Evolutionary conservation across 139 green algal genomes (phyloP).

Genomic region (Zygnema circumcarinatum): DNA sequence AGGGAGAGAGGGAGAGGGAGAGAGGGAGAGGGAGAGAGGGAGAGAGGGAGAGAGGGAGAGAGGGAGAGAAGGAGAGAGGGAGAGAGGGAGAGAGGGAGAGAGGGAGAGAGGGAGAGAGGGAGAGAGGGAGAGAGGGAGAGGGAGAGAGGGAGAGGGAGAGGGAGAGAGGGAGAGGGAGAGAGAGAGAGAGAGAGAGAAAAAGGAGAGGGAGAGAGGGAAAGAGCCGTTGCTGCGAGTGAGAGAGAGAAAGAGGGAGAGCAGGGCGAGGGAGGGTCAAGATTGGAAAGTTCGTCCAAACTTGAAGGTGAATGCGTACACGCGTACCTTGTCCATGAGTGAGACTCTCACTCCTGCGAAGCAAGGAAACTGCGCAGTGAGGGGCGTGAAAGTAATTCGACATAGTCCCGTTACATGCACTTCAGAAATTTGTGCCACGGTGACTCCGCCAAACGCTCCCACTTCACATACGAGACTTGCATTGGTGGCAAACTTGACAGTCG

Average conservation of each 20-base stretch:
- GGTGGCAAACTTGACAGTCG: conserved; percentile 1
- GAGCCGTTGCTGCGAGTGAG: not conserved
- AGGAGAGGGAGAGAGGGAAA: not conserved
- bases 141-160: not conserved
- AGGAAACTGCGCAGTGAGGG: not conserved
- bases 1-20: too few species aligned
- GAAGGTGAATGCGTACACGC: not conserved
- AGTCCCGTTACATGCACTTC: not conserved
- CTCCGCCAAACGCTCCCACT: not conserved
- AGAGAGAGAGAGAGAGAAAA: too few species aligned
- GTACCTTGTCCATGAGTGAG: conserved; percentile 10
- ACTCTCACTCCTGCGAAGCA: conserved; percentile 5
- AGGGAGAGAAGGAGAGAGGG: not conserved
- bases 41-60: not conserved
- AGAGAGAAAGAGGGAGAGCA: not conserved
- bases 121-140: not conserved
- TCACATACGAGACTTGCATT: not conserved
- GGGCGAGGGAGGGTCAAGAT: not conserved
- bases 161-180: not conserved
- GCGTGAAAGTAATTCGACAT: not conserved
- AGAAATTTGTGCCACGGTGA: not conserved
- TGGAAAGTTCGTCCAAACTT: too few species aligned
- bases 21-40: not conserved
- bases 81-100: not conserved
- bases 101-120: too few species aligned